Base-by-base conservation (phyloP, 805 yeast genomes). In the Candida quercuum region DNA sequence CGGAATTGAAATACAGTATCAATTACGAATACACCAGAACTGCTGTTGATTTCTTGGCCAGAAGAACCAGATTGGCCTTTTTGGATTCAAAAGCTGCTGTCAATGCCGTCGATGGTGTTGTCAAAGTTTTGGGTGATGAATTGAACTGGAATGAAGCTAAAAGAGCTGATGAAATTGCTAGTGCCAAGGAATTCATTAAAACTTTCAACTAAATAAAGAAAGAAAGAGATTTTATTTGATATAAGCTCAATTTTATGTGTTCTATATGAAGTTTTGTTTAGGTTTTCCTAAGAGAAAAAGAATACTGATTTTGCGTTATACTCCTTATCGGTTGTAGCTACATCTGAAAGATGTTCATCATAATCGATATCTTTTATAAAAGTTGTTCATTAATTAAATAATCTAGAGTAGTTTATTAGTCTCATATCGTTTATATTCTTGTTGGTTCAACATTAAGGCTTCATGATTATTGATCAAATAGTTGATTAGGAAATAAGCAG, bases 31-130 rank as follows among this genome's bases (percentile, higher is more conserved):
- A 87, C 61, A 78, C 86, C 30, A 75, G 94, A 66, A 84, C 89
- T 11, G 94, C 96, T 33, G 67, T 81, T 40, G 98, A 89, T 63
- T 87, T 89, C 71, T 70, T 89, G 48, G 86, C 95, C 39, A 83
- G 97, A 71, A 82, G 98, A 72, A 81, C 91, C 37, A 79, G 98
- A 64, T 78, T 86, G 59, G 95, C 96, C 3, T 91, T 88, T 69
- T 71, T 89, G 58, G 89, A 89, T 64, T 86, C 93, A 29, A 78
- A 78, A 60, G 87, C 83, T 47, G 96, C 97, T 12, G 65, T 79
- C 46, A 70, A 66, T 36, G 84, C 94, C 13, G 79, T 89, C 39
- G 94, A 87, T 45, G 83, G 81, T 45, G 95, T 91, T 27, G 88
- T 85, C 36, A 83, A 84, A 50, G 72, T 86, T 46, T 84, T 89